phyloP scores from a whole-genome alignment of 83 land plant genomes.

The Picea abies region DNA sequence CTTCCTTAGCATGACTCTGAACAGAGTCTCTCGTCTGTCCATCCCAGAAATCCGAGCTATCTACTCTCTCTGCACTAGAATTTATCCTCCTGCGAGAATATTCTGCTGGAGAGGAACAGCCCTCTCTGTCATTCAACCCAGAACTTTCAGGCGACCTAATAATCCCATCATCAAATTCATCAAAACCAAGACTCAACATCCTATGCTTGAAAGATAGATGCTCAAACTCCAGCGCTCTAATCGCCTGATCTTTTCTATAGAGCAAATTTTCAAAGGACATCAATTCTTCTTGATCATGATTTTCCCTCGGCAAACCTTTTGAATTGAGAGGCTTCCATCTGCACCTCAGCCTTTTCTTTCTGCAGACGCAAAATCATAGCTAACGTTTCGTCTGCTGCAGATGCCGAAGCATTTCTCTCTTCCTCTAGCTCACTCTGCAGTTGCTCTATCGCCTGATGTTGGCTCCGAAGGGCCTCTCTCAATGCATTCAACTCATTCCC shows the following conservation, averaged over 20 bases:
- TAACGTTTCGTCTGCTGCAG: conserved; percentile 80
- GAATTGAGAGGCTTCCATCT: conserved; percentile 72
- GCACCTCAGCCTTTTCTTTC: conserved; percentile 73
- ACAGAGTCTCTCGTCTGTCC: neutral
- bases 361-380: conserved; percentile 76
- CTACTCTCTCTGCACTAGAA: neutral
- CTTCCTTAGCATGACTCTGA: conserved; percentile 1
- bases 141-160: conserved; percentile 4
- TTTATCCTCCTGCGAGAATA: neutral
- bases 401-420: conserved; percentile 64
- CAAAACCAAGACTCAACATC: conserved; percentile 49
- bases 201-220: conserved; percentile 56
- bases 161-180: conserved; percentile 26
- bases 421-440: conserved; percentile 65
- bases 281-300: conserved; percentile 69
- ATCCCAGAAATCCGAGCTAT: neutral
- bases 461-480: conserved; percentile 51
- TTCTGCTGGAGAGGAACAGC: neutral
- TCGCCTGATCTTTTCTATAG: conserved; percentile 52
- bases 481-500: conserved; percentile 49
- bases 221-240: conserved; percentile 47
- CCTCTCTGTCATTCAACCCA: neutral
- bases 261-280: conserved; percentile 52
- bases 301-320: conserved; percentile 69
- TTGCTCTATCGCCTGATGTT: conserved; percentile 53